Evolutionary conservation across 768 basidiomycete genomes (phyloP), one percentile per base, ranked within the genome.

Genomic region (Russula dissimulans): DNA sequence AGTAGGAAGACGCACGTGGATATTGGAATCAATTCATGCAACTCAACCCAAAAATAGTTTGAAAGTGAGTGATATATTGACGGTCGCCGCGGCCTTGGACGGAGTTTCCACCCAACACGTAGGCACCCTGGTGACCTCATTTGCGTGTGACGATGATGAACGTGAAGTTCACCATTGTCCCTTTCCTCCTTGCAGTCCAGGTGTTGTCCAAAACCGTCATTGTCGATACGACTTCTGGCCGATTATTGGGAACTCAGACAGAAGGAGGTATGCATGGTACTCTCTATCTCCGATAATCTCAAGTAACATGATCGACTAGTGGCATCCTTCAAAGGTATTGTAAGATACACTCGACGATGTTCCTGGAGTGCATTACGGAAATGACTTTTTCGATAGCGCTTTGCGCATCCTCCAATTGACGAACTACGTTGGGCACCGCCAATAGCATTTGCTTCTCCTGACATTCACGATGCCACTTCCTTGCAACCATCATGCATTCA

Each of bases 251-350:
- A 9, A 14, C 29, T 7, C 32, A 57, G 22, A 32, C 9, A 12
- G 42, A 51, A 1, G 56, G 56, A 43, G 60, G 60, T 61, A 22
- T 5, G 60, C 48, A 3, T 7, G 22, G 22, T 2, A 26, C 22
- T 18, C 3, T 9, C 43, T 34, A 22, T 14, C 4, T 29, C 6
- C 2, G n/a, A 15, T 53, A 29, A n/a, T 38, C 31, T 5, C 11
- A 32, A n/a, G 11, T 26, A 39, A 46, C n/a, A 5, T 18, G 18
- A 10, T 34, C 9, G 9, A n/a, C 26, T 4, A 60, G 59, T 60
- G 42, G 46, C 29, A 14, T 60, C 53, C 3, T 60, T 60, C 36
- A 60, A 60, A 36, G 59, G 59, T n/a, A 52, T 60, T 14, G 54
- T 55, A 38, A 38, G 48, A 38, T 48, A 3, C 43, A 1, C 34